Conservation (phyloP, 1,284 basidiomycete genomes). For the Pyrrhoderma lamaoense region DNA sequence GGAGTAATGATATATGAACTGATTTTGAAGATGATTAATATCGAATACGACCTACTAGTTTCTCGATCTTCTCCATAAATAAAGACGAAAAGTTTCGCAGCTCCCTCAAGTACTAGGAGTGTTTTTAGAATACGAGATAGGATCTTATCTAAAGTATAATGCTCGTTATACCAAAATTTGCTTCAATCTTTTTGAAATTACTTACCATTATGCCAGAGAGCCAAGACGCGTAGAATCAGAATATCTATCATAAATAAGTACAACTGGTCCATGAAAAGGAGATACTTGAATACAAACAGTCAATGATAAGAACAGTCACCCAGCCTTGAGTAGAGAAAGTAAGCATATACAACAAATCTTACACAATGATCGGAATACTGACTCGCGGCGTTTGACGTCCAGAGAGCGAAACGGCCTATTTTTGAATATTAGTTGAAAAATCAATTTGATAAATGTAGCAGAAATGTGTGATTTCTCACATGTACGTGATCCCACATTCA, state of each 20-base stretch:
- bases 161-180: neutral
- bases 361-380: too few relatives aligned
- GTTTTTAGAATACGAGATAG: neutral
- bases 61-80: neutral
- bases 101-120: neutral
- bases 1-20: neutral
- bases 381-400: neutral
- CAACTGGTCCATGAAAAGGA: neutral
- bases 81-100: neutral
- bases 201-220: neutral
- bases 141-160: neutral
- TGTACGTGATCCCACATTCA: neutral
- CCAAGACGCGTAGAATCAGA: neutral
- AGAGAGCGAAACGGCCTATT: neutral
- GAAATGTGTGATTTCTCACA: neutral
- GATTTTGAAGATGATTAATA: too few relatives aligned
- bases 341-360: neutral
- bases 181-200: neutral
- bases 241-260: neutral
- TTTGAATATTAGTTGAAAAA: neutral
- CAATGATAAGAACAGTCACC: conserved; percentile 1
- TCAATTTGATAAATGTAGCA: neutral
- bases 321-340: neutral
- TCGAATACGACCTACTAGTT: neutral
- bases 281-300: neutral